Base-by-base conservation (phyloP, 2,329 filamentous ascomycete genomes). In the Lomentospora prolificans region DNA sequence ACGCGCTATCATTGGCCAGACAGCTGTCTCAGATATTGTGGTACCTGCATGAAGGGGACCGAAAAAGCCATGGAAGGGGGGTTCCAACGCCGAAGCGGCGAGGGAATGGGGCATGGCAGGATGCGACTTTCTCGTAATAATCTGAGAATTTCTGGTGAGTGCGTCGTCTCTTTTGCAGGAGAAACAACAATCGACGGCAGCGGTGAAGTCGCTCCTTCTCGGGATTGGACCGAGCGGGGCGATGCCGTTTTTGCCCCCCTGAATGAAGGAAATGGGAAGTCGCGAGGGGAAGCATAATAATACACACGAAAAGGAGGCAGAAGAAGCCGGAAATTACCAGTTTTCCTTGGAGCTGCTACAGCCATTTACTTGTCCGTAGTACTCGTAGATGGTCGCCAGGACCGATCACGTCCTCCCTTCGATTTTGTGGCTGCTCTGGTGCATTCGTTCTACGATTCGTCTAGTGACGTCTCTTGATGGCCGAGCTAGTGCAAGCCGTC, bases 11-110 rank as follows among this genome's bases (percentile, higher is more conserved):
- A 54, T 54, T 54, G 52, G 52, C 24, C 36, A 25, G 14, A 6
- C 36, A 7, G 25, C 25, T 46, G 68, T 70, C 68, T 70, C 68
- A 68, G 61, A 57, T 63, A 61, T 57, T 60, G 61, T 51, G 46
- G 62, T 64, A 64, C 63, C 63, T 65, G 64, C 61, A 61, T 61
- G 50, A 41, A 54, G 53, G 57, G 33, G 56, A 28, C 56, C 7
- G 24, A 2, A 48, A 22, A 48, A 22, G 44, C 17, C 44, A 48
- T 17, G 44, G 22, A 48, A 25, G 22, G 44, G 44, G 39, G 17
- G 14, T 7, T 12, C 7, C 6, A 19, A 10, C 6, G 4, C 22
- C 22, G 17, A 19, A 27, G 17, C 44, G 22, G 24, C 17, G 19
- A 48, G 22, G 22, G 44, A 22, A n/a, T n/a, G 30, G 30, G 30